Conservation (phyloP, 129 eudicot genomes). For the Artemisia tridentata region DNA sequence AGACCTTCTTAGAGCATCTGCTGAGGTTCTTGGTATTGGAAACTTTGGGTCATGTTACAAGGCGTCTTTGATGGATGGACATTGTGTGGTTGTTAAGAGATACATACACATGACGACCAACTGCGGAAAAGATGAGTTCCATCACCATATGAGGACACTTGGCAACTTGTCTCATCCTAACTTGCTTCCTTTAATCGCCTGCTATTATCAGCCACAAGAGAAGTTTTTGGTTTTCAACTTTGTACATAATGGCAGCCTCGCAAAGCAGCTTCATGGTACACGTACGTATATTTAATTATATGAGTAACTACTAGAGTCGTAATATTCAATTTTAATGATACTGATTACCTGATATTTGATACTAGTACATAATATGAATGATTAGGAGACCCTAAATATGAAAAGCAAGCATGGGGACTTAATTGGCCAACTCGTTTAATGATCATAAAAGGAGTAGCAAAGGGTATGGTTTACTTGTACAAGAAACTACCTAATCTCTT, state of each 20-base stretch:
- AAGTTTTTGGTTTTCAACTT: slow-evolving; percentile 42
- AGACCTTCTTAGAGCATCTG: slow-evolving; percentile 46
- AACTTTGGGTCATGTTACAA: slow-evolving; percentile 54
- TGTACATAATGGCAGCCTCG: background rate
- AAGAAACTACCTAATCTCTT: slow-evolving; percentile 42
- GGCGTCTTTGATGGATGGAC: slow-evolving; percentile 29
- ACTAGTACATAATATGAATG: background rate
- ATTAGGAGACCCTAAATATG: background rate
- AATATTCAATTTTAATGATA: no score
- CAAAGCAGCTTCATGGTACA: slow-evolving; percentile 16
- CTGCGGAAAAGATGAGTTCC: slow-evolving; percentile 33
- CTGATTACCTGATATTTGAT: background rate
- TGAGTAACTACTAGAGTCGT: no score
- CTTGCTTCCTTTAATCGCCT: slow-evolving; percentile 54
- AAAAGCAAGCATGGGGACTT: slow-evolving; percentile 8
- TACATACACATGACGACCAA: slow-evolving; percentile 39
- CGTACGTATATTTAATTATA: no score
- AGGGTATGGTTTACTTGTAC: slow-evolving; percentile 50
- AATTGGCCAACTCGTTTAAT: slow-evolving; percentile 65
- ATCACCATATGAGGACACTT: slow-evolving; percentile 49
- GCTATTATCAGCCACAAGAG: slow-evolving; percentile 45
- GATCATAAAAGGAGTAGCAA: slow-evolving; percentile 62
- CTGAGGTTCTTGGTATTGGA: slow-evolving; percentile 56
- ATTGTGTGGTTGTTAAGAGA: slow-evolving; percentile 41
- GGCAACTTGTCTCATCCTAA: slow-evolving; percentile 52